phyloP scores from a whole-genome alignment of 2,329 filamentous ascomycete species.

The Penicillium concentricum region DNA sequence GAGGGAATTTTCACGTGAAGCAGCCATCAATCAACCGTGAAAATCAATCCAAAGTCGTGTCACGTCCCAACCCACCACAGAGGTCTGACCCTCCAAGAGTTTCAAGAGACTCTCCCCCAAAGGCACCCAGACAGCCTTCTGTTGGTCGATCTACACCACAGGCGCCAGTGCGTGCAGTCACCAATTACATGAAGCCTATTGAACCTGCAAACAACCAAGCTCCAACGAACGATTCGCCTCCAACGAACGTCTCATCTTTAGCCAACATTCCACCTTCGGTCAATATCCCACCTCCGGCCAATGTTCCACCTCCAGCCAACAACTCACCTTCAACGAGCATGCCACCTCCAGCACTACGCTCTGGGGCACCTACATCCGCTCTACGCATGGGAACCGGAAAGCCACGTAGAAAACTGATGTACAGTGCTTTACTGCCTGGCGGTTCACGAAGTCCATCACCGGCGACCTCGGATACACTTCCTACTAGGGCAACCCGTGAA shows the following conservation, averaged over 20 bases:
- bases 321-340: not conserved
- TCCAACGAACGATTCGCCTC: not conserved
- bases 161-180: not conserved
- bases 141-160: not conserved
- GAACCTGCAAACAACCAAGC: not conserved
- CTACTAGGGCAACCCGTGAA: conserved; percentile 1
- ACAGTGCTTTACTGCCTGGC: conserved; percentile 36
- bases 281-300: not conserved
- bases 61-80: not conserved
- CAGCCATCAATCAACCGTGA: not conserved
- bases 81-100: conserved; percentile 1
- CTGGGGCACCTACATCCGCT: conserved; percentile 22
- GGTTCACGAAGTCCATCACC: conserved; percentile 14
- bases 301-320: not conserved
- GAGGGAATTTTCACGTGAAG: not conserved
- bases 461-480: conserved; percentile 6
- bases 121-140: not conserved
- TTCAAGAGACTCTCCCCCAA: not conserved
- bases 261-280: not conserved
- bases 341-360: not conserved
- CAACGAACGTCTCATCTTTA: not conserved
- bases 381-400: conserved; percentile 36
- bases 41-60: not conserved
- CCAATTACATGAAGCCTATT: not conserved
- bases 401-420: conserved; percentile 47